These are phyloP conservation scores for Graphilbum fragrans DNA, from an alignment of 2,329 filamentous ascomycete species.

Conservation along the genomic window DNA sequence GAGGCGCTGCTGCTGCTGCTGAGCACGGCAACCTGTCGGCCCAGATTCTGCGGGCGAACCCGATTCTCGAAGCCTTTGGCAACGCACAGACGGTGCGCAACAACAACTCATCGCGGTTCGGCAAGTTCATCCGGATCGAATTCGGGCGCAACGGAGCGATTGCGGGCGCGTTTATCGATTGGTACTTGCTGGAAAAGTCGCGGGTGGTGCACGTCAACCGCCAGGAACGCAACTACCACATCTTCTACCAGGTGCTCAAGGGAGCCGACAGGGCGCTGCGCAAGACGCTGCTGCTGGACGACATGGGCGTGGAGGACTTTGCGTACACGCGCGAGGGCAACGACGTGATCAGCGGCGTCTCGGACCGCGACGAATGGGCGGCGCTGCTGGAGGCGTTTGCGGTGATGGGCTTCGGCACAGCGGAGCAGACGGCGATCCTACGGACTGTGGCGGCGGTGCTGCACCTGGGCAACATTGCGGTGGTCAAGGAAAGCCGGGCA, in stretches of 20 bases:
- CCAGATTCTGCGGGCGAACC: slow-evolving; percentile 91
- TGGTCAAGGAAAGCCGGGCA: slow-evolving; percentile 80
- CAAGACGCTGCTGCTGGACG: slow-evolving; percentile 62
- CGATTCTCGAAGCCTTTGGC: slow-evolving; percentile 93
- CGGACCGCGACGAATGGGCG: slow-evolving; percentile 84
- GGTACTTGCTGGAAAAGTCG: slow-evolving; percentile 98
- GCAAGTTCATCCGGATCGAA: slow-evolving; percentile 97
- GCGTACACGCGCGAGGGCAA: slow-evolving; percentile 86
- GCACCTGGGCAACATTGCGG: slow-evolving; percentile 83
- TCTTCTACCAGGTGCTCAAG: slow-evolving; percentile 91
- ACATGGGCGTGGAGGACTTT: slow-evolving; percentile 73
- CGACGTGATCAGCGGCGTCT: slow-evolving; percentile 81
- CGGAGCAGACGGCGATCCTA: slow-evolving; percentile 73
- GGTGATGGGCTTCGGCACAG: slow-evolving; percentile 83
- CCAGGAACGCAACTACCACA: slow-evolving; percentile 89
- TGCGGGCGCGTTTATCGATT: slow-evolving; percentile 92
- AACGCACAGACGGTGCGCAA: slow-evolving; percentile 97
- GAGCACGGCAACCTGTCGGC: slow-evolving; percentile 80
- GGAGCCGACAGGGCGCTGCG: slow-evolving; percentile 67
- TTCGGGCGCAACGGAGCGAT: slow-evolving; percentile 84
- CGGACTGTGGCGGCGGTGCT: slow-evolving; percentile 83
- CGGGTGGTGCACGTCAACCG: slow-evolving; percentile 79
- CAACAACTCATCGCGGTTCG: slow-evolving; percentile 96
- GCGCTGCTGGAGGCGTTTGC: slow-evolving; percentile 82
- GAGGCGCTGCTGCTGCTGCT: too few species aligned